Percentiles rank a stretch among this genome's conserved stretches.
phyloP scores from a whole-genome alignment of 495 filamentous ascomycete species.

The Friedmanniomyces endolithicus region DNA sequence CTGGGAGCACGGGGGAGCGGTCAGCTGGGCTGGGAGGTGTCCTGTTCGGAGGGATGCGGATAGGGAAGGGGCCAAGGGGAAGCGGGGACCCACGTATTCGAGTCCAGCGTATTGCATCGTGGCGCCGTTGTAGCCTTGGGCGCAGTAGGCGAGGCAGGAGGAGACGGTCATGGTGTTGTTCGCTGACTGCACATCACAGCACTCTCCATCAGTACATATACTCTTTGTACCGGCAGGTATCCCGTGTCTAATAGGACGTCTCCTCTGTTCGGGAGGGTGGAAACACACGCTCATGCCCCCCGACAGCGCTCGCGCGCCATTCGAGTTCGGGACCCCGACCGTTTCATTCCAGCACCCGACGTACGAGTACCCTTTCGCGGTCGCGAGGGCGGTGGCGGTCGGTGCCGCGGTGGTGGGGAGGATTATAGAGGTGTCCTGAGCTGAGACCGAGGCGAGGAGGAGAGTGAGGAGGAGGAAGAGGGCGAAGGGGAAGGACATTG shows the following conservation, averaged over 20 bases:
- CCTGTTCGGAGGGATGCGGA: no score
- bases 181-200: constrained; percentile 15
- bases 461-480: not conserved
- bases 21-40: no score
- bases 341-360: constrained; percentile 31
- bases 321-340: constrained; percentile 5
- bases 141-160: constrained; percentile 23
- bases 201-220: no score
- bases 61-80: no score
- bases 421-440: constrained; percentile 5
- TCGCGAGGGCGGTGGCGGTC: constrained; percentile 7
- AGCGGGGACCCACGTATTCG: constrained; percentile 20
- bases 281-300: constrained; percentile 20
- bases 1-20: no score
- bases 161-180: constrained; percentile 24
- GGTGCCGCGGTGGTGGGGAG: constrained; percentile 13
- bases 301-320: constrained; percentile 16
- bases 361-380: constrained; percentile 20
- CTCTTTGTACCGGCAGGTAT: no score
- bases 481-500: not conserved
- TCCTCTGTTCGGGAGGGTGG: not conserved
- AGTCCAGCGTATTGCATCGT: constrained; percentile 25
- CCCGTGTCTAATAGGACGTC: not conserved
- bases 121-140: constrained; percentile 9
- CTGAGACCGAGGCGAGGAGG: not conserved